A percentile compares a stretch with the other conserved stretches of the same genome.
Evolutionary conservation across 805 yeast genomes (phyloP).

Genomic region (Debaryomyces tyrocola): DNA sequence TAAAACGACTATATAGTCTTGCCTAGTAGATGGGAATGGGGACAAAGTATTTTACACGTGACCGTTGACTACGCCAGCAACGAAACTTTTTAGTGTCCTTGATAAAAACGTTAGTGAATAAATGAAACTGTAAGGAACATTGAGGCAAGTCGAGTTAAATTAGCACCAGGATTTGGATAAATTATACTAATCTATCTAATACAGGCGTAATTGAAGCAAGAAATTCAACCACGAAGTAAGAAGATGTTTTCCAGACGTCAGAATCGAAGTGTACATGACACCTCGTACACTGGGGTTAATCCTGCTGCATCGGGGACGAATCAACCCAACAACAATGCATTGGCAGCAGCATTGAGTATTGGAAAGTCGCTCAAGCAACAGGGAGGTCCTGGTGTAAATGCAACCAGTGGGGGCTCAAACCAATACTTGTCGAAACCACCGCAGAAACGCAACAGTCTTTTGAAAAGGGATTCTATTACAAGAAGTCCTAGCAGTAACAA

Average conservation of each 20-base stretch:
- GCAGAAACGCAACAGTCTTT: constrained; percentile 7
- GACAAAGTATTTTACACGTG: not conserved
- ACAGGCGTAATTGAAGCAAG: not conserved
- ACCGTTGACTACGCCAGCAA: not conserved
- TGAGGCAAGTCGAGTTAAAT: not conserved
- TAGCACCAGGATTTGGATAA: not conserved
- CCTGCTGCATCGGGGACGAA: constrained; percentile 29
- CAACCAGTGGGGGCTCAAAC: not conserved
- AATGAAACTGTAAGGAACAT: not conserved
- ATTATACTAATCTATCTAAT: not conserved
- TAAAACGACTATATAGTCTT: not conserved
- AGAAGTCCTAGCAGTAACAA: constrained; percentile 4
- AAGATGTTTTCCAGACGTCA: constrained; percentile 30
- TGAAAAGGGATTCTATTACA: constrained; percentile 12
- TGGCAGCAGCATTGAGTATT: constrained; percentile 47
- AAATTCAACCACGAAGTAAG: not conserved
- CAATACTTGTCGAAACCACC: constrained; percentile 2
- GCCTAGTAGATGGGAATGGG: not conserved
- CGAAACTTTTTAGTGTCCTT: not conserved
- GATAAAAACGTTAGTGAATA: not conserved
- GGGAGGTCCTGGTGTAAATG: not conserved
- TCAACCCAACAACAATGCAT: constrained; percentile 39
- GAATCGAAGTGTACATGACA: constrained; percentile 28
- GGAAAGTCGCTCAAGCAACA: constrained; percentile 23
- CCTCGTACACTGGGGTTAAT: constrained; percentile 46